Percentiles rank a stretch among this genome's conserved stretches.
Evolutionary conservation across 2,329 filamentous ascomycete genomes (phyloP).

Genomic region (Dactylonectria estremocensis): DNA sequence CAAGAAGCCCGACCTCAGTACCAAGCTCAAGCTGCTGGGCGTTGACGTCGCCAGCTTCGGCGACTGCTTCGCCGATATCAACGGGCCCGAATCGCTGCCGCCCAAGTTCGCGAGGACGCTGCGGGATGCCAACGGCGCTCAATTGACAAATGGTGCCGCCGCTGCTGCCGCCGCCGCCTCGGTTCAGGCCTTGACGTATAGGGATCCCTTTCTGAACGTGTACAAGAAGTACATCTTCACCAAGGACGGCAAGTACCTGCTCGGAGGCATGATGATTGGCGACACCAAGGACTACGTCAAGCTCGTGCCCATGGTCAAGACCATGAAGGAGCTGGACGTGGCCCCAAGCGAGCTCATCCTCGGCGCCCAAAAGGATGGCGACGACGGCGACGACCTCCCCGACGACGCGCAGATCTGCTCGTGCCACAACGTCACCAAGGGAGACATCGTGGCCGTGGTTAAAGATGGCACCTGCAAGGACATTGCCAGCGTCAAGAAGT

Average conservation of each 20-base stretch:
- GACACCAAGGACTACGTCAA: slow-evolving; percentile 94
- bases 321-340: slow-evolving; percentile 83
- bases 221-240: slow-evolving; percentile 98
- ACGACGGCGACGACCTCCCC: slow-evolving; percentile 81
- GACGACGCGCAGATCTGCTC: slow-evolving; percentile 93
- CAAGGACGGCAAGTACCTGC: slow-evolving; percentile 87
- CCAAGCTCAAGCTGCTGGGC: slow-evolving; percentile 90
- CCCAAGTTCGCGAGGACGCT: slow-evolving; percentile 62
- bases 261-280: slow-evolving; percentile 98
- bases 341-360: slow-evolving; percentile 88
- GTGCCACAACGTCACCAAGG: slow-evolving; percentile 93
- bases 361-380: slow-evolving; percentile 79
- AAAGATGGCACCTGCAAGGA: slow-evolving; percentile 87
- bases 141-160: not conserved
- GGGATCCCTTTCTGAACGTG: slow-evolving; percentile 87
- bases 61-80: slow-evolving; percentile 91
- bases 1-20: slow-evolving; percentile 89
- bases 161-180: slow-evolving; percentile 51
- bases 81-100: slow-evolving; percentile 84
- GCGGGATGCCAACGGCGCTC: slow-evolving; percentile 32
- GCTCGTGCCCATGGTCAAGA: slow-evolving; percentile 88
- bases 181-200: slow-evolving; percentile 92
- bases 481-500: slow-evolving; percentile 86
- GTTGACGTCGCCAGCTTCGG: slow-evolving; percentile 95
- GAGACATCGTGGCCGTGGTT: slow-evolving; percentile 79